Evolutionary conservation across 495 filamentous ascomycete species (phyloP), one percentile per base, ranked within the genome.

Genomic region (Peziza echinospora): DNA sequence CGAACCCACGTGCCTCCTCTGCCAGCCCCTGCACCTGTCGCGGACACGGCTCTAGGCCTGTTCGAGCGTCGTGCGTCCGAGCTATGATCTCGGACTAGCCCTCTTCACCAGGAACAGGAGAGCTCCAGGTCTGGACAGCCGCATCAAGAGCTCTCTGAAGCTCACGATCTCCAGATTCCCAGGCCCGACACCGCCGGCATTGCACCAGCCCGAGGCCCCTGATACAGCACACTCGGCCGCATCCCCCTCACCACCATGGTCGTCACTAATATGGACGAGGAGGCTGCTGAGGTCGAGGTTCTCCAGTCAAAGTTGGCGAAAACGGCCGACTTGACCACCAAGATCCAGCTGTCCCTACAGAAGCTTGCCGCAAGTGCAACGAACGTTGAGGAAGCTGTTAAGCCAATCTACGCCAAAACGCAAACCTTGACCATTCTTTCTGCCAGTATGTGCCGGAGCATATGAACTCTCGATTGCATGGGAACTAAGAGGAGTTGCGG

Each of bases 321-420:
- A 62, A 77, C 74, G 26, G 64, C 67, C 2, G 71, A 76, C 47
- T 72, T 96, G 55, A 92, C 82, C 24, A 93, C 85, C 64, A 93
- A 91, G 67, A 93, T 99, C 51, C 75, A 85, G 61, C 77, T 81
- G 17, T 91, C 84, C 23, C 69, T 93, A 45, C 75, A 76, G 24
- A 74, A 87, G 53, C 65, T 99, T 10, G 83, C 93, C 51, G 76
- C 77, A 24, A 84, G 80, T 43, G 89, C 84, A 17, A 82, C 84
- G 59, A 84, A 77, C 43, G 84, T 96, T 13, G 78, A 86, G 49
- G 79, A 93, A 49, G 84, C 91, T 8, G 84, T 93, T 42, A 83
- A 85, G 1, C 91, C 91, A 7, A 78, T 96, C 23, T 85, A 85
- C 60, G 84, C 82, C 55, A 91, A 93, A 58, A 96, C 91, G 1